A percentile compares a stretch with the other conserved stretches of the same genome.
These are phyloP conservation scores for Neopestalotiopsis clavispora DNA, from an alignment of 2,329 filamentous ascomycete species.

Conservation along the genomic window DNA sequence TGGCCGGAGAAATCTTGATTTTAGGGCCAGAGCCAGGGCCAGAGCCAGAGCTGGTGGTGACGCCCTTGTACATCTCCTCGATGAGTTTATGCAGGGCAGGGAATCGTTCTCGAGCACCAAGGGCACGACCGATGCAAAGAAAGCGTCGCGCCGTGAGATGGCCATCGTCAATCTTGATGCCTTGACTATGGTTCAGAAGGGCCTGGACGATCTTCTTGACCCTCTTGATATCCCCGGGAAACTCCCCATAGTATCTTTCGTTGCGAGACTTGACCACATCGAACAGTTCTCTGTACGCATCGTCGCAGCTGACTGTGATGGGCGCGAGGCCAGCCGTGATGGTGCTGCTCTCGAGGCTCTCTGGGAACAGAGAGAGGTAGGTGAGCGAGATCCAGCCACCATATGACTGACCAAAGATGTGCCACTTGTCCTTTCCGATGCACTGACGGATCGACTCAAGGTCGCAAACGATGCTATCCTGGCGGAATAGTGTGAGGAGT, in stretches of 20 bases:
- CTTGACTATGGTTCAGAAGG: neutral
- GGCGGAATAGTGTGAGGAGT: slow-evolving; percentile 70
- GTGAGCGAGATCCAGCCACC: slow-evolving; percentile 75
- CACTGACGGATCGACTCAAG: slow-evolving; percentile 71
- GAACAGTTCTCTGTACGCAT: neutral
- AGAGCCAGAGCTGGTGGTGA: too few species aligned
- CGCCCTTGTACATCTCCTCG: neutral
- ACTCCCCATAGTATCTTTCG: neutral
- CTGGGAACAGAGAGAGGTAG: slow-evolving; percentile 70
- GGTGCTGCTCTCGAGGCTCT: slow-evolving; percentile 67
- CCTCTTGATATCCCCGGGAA: neutral
- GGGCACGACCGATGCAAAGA: neutral
- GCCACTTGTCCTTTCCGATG: slow-evolving; percentile 61
- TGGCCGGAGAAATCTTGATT: too few species aligned
- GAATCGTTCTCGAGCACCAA: neutral
- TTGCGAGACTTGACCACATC: neutral
- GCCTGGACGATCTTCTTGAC: neutral
- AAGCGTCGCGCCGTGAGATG: neutral
- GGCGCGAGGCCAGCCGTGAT: slow-evolving; percentile 72
- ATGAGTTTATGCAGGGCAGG: neutral
- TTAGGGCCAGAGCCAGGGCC: too few species aligned
- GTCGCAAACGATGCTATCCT: slow-evolving; percentile 75
- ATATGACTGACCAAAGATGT: slow-evolving; percentile 73
- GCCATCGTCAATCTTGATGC: neutral
- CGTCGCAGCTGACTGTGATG: slow-evolving; percentile 48